phyloP scores from a whole-genome alignment of 1,139 yeast genomes.

The Lodderomyces jiufengensis region DNA sequence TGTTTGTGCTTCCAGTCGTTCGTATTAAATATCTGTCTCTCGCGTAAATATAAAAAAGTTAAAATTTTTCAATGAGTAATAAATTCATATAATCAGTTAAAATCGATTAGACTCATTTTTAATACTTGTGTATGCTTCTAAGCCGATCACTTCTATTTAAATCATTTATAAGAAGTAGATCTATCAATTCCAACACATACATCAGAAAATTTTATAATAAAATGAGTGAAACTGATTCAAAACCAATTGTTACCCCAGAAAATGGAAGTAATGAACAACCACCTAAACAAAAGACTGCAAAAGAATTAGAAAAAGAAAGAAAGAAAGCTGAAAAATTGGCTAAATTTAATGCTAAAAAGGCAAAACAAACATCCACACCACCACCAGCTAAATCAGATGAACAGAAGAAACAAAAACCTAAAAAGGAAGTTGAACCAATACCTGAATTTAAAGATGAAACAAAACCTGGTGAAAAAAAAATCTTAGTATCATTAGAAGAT shows the following conservation, averaged over 20 bases:
- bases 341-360: constrained; percentile 90
- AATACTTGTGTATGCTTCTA: constrained; percentile 1
- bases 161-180: constrained; percentile 6
- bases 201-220: background rate
- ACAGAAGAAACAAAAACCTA: constrained; percentile 63
- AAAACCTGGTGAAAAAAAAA: constrained; percentile 85
- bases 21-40: too few species aligned
- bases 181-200: background rate
- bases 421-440: constrained; percentile 60
- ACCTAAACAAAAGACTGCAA: constrained; percentile 54
- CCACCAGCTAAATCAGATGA: constrained; percentile 28
- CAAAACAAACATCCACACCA: constrained; percentile 61
- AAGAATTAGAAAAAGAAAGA: constrained; percentile 85
- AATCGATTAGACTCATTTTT: too few species aligned
- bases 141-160: constrained; percentile 1
- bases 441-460: constrained; percentile 86
- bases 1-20: too few species aligned
- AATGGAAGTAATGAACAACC: constrained; percentile 10
- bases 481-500: constrained; percentile 79
- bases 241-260: constrained; percentile 7
- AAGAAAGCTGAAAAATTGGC: constrained; percentile 97
- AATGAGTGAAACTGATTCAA: constrained; percentile 12
- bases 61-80: too few species aligned
- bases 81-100: too few species aligned
- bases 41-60: too few species aligned